Conservation (phyloP, 345 rosid genomes). For the Hevea brasiliensis region DNA sequence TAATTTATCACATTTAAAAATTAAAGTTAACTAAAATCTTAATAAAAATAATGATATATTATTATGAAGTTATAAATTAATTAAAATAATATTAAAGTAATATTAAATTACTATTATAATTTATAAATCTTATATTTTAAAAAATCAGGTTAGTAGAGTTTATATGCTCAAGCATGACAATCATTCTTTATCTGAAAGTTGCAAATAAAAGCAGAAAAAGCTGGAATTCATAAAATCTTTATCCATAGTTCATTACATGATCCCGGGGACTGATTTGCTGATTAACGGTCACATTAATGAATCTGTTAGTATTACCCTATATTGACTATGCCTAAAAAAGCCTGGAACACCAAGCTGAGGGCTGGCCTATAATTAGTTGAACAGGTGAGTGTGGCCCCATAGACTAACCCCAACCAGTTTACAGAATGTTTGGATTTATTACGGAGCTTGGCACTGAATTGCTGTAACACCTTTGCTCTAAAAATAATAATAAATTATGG, state of each 20-base stretch:
- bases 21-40: too few species aligned
- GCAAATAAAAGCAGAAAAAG: background rate
- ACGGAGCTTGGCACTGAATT: background rate
- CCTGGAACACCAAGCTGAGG: background rate
- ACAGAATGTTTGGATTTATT: background rate
- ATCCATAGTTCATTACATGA: background rate
- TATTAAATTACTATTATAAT: too few species aligned
- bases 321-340: background rate
- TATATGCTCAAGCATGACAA: background rate
- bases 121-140: too few species aligned
- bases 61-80: too few species aligned
- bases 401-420: too few species aligned
- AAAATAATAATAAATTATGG: too few species aligned
- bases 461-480: too few species aligned
- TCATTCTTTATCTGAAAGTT: background rate
- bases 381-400: background rate
- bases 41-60: too few species aligned
- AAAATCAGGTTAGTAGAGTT: background rate
- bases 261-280: background rate
- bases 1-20: too few species aligned
- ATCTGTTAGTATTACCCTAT: background rate
- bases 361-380: background rate
- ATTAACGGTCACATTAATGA: background rate
- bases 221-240: background rate
- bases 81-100: too few species aligned